Conservation (phyloP, 768 basidiomycete species). For the Suillus tomentosus region DNA sequence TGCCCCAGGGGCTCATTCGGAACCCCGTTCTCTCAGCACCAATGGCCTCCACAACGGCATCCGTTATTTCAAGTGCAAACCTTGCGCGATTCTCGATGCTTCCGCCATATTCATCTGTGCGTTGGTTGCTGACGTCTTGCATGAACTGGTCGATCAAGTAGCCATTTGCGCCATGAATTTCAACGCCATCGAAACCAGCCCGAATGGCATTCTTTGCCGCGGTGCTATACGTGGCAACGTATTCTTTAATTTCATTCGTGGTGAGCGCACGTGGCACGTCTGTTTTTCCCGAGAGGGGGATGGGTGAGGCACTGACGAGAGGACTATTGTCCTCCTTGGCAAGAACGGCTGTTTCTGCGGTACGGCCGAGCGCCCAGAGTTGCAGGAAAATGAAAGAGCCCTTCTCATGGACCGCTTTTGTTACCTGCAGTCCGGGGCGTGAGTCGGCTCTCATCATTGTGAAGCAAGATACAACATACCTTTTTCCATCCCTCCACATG, state of each 20-base stretch:
- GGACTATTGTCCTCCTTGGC: slow-evolving; percentile 33
- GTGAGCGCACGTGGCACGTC: slow-evolving; percentile 23
- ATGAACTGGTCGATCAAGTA: slow-evolving; percentile 64
- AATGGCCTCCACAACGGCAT: slow-evolving; percentile 51
- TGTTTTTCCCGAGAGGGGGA: slow-evolving; percentile 22
- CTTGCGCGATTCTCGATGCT: slow-evolving; percentile 58
- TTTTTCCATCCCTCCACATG: slow-evolving; percentile 57
- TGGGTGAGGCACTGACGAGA: slow-evolving; percentile 37
- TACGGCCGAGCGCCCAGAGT: slow-evolving; percentile 56
- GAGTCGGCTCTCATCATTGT: background rate
- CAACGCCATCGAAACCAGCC: slow-evolving; percentile 51
- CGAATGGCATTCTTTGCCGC: slow-evolving; percentile 38
- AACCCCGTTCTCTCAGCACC: slow-evolving; percentile 57
- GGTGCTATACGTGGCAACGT: slow-evolving; percentile 29
- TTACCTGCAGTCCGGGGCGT: slow-evolving; percentile 40
- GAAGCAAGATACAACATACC: slow-evolving; percentile 27
- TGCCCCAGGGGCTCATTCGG: slow-evolving; percentile 59
- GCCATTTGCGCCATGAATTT: slow-evolving; percentile 44
- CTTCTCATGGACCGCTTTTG: slow-evolving; percentile 56
- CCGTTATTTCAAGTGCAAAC: slow-evolving; percentile 57
- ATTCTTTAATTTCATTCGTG: slow-evolving; percentile 35
- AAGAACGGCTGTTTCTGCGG: slow-evolving; percentile 37
- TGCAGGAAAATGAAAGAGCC: slow-evolving; percentile 51
- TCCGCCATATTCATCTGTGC: slow-evolving; percentile 71
- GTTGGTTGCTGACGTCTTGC: slow-evolving; percentile 54